Percentiles rank a stretch among this genome's conserved stretches.
Conservation (phyloP, 2,329 filamentous ascomycete species). For the Sordariomycetes sp. region DNA sequence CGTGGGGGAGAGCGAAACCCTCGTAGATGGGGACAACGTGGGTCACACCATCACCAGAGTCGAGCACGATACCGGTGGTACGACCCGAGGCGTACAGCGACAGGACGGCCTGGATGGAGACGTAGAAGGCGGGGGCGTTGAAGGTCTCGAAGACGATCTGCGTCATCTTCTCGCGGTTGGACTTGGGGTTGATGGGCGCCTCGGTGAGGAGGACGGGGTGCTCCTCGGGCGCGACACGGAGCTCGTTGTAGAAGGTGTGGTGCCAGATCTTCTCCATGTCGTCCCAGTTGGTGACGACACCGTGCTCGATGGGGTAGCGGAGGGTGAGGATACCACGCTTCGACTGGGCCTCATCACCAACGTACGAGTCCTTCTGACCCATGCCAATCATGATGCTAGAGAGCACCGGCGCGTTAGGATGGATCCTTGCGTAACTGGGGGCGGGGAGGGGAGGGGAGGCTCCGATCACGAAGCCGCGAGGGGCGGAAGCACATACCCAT, state of each 20-base stretch:
- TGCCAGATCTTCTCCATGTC: conserved; percentile 99
- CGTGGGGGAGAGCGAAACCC: conserved; percentile 99
- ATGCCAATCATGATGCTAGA: conserved; percentile 99
- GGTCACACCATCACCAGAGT: conserved; percentile 99
- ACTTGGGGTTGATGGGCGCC: conserved; percentile 99
- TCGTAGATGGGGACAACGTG: conserved; percentile 99
- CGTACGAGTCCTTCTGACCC: conserved; percentile 99
- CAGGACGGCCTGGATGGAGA: conserved; percentile 98
- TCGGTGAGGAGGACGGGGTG: conserved; percentile 98
- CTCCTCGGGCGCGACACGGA: conserved; percentile 99
- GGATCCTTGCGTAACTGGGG: not conserved
- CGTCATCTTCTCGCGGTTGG: conserved; percentile 99
- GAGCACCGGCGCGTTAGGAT: conserved; percentile 4
- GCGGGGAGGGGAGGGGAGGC: not conserved
- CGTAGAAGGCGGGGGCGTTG: conserved; percentile 99
- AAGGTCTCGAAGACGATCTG: conserved; percentile 99
- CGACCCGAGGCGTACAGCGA: conserved; percentile 99
- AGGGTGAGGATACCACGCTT: conserved; percentile 99
- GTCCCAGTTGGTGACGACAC: conserved; percentile 99
- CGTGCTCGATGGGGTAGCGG: conserved; percentile 99
- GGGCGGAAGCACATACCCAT: conserved; percentile 66
- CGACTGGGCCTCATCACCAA: conserved; percentile 99
- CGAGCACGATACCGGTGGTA: conserved; percentile 99
- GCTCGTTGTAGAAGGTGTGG: conserved; percentile 99
- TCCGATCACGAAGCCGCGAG: not conserved